Conservation (phyloP, 441 rosid species). For the Corymbia calophylla region DNA sequence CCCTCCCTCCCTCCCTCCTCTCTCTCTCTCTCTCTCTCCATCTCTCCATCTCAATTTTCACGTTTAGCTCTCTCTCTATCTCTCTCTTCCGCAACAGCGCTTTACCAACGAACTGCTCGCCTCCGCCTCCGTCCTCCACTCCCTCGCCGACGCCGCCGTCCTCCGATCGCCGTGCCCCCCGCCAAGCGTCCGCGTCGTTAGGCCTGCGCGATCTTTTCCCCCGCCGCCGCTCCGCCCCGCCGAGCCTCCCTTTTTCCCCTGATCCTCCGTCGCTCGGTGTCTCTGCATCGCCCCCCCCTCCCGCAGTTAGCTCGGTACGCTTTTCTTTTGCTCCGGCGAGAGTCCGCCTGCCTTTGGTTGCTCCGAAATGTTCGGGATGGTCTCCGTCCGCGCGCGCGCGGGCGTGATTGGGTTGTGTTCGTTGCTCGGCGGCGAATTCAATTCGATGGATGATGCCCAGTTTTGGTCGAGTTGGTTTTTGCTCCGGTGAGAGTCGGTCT, state of each 20-base stretch:
- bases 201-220: background rate
- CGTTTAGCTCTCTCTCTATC: background rate
- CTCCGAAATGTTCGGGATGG: background rate
- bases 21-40: background rate
- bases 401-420: background rate
- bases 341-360: background rate
- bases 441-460: background rate
- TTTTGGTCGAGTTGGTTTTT: background rate
- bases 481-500: background rate
- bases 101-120: background rate
- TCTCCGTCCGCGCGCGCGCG: background rate
- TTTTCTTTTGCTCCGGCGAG: background rate
- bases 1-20: background rate
- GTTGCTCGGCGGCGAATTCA: background rate
- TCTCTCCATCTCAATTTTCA: background rate
- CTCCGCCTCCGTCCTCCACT: background rate
- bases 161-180: background rate
- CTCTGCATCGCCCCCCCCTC: background rate
- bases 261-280: background rate
- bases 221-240: background rate
- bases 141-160: background rate
- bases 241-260: background rate
- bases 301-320: background rate
- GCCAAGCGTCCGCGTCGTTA: background rate
- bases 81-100: background rate